Percentiles rank a stretch among this genome's conserved stretches.
Conservation (phyloP, 2,329 filamentous ascomycete genomes). For the Diaporthe batatas region DNA sequence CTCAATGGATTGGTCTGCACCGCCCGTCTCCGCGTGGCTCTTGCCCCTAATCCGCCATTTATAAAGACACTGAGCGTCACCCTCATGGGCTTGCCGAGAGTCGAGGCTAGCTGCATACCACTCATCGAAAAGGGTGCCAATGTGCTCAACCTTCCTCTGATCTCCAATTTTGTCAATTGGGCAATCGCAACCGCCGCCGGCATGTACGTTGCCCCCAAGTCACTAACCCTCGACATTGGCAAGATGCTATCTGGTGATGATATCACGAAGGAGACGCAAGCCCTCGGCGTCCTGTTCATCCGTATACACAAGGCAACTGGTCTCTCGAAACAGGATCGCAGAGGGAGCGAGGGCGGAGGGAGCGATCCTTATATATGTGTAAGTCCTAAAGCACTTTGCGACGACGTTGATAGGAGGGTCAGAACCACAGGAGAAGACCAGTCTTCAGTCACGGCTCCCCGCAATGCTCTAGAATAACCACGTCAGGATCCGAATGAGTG, state of each 20-base stretch:
- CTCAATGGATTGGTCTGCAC: constrained; percentile 92
- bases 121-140: constrained; percentile 94
- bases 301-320: constrained; percentile 89
- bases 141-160: constrained; percentile 89
- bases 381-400: neutral
- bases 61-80: constrained; percentile 93
- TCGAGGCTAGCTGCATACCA: constrained; percentile 89
- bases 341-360: constrained; percentile 86
- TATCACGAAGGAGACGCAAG: constrained; percentile 88
- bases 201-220: constrained; percentile 96
- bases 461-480: no score
- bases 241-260: constrained; percentile 93
- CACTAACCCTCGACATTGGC: constrained; percentile 89
- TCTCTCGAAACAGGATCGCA: constrained; percentile 89
- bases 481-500: no score
- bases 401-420: no score
- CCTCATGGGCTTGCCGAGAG: constrained; percentile 92
- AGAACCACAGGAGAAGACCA: no score
- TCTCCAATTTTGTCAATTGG: constrained; percentile 97
- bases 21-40: constrained; percentile 82
- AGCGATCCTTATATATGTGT: constrained; percentile 97
- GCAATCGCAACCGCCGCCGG: constrained; percentile 88
- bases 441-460: no score
- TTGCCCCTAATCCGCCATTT: constrained; percentile 92
- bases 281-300: constrained; percentile 91